These are phyloP conservation scores for Diaporthe amygdali DNA, from an alignment of 2,329 filamentous ascomycete species.

Conservation along the genomic window DNA sequence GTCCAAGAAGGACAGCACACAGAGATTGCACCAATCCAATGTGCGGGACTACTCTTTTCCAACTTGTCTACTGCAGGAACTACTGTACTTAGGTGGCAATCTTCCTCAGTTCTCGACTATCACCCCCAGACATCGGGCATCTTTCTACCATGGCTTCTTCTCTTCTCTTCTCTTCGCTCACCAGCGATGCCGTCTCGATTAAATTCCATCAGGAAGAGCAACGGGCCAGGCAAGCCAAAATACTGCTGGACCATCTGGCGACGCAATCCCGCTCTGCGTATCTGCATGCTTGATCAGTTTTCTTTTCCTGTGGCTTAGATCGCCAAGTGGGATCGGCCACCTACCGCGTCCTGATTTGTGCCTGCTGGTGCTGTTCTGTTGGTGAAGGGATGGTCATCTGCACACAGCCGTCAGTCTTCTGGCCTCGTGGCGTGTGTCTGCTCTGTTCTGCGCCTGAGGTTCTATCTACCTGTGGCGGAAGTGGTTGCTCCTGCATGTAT, in stretches of 20 bases:
- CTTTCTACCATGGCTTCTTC: not conserved
- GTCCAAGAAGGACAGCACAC: not conserved
- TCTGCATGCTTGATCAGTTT: not conserved
- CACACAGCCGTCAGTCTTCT: slow-evolving; percentile 4
- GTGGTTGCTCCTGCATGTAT: not conserved
- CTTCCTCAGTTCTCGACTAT: not conserved
- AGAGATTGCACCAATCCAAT: not conserved
- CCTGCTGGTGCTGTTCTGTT: not conserved
- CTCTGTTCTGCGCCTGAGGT: not conserved
- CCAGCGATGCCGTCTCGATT: too few species aligned
- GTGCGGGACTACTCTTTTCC: not conserved
- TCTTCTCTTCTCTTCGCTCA: too few species aligned
- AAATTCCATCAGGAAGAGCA: not conserved
- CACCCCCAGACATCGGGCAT: not conserved
- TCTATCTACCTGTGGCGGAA: not conserved
- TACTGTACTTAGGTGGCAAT: not conserved
- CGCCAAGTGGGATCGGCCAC: slow-evolving; percentile 10
- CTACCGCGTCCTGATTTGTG: not conserved
- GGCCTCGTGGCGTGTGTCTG: not conserved
- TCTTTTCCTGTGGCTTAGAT: not conserved
- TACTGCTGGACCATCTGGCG: not conserved
- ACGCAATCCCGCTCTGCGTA: not conserved
- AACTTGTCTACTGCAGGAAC: not conserved
- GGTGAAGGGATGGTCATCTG: not conserved
- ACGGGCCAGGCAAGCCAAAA: not conserved